phyloP scores from a whole-genome alignment of 352 stramenopile species.

The Halophytophthora batemanensis region DNA sequence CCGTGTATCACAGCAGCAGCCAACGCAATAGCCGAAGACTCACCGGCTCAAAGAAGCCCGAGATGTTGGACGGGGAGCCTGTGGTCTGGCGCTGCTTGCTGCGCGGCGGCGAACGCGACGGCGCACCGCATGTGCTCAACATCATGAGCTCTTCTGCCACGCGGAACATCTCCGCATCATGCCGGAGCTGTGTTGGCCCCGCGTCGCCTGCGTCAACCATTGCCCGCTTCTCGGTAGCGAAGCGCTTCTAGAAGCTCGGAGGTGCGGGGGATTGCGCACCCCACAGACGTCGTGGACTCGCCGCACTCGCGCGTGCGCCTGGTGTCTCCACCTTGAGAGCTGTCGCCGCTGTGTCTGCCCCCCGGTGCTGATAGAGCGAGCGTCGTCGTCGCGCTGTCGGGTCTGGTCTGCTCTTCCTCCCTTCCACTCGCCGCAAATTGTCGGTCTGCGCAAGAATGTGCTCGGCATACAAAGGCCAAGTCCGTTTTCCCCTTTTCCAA shows the following conservation, averaged over 20 bases:
- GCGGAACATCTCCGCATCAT: constrained; percentile 72
- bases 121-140: constrained; percentile 37
- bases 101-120: constrained; percentile 5
- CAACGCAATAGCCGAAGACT: not conserved
- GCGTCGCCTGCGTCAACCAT: constrained; percentile 32
- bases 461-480: not conserved
- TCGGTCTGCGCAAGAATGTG: not conserved
- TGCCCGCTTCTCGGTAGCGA: not conserved
- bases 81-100: constrained; percentile 2
- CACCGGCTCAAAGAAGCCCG: constrained; percentile 33
- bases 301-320: not conserved
- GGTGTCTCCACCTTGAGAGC: not conserved
- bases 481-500: constrained; percentile 11
- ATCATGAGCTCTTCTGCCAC: constrained; percentile 78
- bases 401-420: constrained; percentile 3
- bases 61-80: constrained; percentile 34
- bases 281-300: not conserved
- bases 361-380: too few species aligned
- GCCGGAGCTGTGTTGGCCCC: constrained; percentile 14
- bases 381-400: constrained; percentile 4
- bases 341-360: not conserved
- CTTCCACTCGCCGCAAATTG: not conserved
- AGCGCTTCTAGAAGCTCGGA: not conserved
- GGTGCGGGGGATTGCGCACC: not conserved
- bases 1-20: too few species aligned